Evolutionary conservation across 495 filamentous ascomycete genomes (phyloP), one percentile per base, ranked within the genome.

Genomic region (Penicillium argentinense): DNA sequence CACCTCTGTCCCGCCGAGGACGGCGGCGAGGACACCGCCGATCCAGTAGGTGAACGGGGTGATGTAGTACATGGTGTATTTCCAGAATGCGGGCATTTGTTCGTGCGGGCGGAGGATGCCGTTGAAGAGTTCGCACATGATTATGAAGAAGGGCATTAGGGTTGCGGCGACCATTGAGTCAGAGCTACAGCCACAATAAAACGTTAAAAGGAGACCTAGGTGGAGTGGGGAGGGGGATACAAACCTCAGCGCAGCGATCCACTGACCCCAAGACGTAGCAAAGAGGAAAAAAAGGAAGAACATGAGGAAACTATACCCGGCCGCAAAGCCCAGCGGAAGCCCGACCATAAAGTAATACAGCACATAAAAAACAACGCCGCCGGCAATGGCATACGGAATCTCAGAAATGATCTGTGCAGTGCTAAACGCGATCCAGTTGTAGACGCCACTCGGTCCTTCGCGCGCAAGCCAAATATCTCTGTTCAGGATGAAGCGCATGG

Each of bases 21-120:
- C 86, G 0, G 87, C 86, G 0, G 81, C 78, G 3, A 91, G 74
- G 44, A 89, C 86, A 19, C 88, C 89, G 16, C 81, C 75, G 55
- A 96, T 87, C 38, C 95, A 81, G 18, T 89, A 84, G 0, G 87
- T 92, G 67, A 95, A 95, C 0, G 91, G 91, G 42, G 89, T 85
- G 2, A 89, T 72, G 49, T 91, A 74, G 71, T 92, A 91, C 44
- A 93, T 75, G 74, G 86, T 90, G 11, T 77, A 78, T 9, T 80
- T 76, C 84, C 88, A 96, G 67, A 91, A 91, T 2, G 52, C 68
- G n/a, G 88, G 88, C 67, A 95, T 88, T 51, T 87, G 82, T 1
- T 80, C 74, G 24, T 80, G 80, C 0, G 87, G 89, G 37, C 89
- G 83, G n/a, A 89, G 81, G 40, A 93, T 86, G 51, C 89, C 90